Evolutionary conservation across 441 rosid genomes (phyloP).

Genomic region (Jatropha podagrica): DNA sequence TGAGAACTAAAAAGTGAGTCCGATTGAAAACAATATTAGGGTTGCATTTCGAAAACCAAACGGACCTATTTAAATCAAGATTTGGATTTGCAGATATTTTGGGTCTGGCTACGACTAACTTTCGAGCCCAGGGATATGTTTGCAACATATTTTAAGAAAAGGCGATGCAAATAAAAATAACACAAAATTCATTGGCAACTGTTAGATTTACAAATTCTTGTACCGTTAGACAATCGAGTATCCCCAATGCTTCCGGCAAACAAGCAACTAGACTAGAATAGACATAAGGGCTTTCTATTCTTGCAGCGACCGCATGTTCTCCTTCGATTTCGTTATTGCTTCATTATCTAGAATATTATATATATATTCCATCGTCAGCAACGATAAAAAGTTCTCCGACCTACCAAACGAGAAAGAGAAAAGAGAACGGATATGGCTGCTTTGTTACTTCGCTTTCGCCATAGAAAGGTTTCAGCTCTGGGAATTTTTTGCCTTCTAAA

Average conservation of each 20-base stretch:
- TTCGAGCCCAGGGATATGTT: background rate
- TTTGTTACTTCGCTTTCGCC: slow-evolving; percentile 48
- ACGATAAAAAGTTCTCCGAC: background rate
- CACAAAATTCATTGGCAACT: background rate
- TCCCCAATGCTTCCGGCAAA: no score
- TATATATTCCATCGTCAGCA: background rate
- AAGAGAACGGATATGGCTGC: slow-evolving; percentile 40
- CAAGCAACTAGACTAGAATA: no score
- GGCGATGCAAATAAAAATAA: background rate
- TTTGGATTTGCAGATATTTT: background rate
- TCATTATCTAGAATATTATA: background rate
- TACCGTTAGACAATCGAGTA: background rate
- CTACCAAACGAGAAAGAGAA: background rate
- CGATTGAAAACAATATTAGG: no score
- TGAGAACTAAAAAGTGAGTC: no score
- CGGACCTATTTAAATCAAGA: background rate
- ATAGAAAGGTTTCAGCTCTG: slow-evolving; percentile 51
- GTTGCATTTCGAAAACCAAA: no score
- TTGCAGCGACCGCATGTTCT: slow-evolving; percentile 18
- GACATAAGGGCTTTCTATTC: background rate
- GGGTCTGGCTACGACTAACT: background rate
- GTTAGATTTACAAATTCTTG: no score
- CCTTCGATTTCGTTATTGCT: slow-evolving; percentile 28
- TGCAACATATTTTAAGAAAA: background rate
- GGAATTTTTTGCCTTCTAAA: slow-evolving; percentile 45